These are phyloP conservation scores for Cytospora leucostoma DNA, from an alignment of 2,329 filamentous ascomycete species.

Conservation along the genomic window DNA sequence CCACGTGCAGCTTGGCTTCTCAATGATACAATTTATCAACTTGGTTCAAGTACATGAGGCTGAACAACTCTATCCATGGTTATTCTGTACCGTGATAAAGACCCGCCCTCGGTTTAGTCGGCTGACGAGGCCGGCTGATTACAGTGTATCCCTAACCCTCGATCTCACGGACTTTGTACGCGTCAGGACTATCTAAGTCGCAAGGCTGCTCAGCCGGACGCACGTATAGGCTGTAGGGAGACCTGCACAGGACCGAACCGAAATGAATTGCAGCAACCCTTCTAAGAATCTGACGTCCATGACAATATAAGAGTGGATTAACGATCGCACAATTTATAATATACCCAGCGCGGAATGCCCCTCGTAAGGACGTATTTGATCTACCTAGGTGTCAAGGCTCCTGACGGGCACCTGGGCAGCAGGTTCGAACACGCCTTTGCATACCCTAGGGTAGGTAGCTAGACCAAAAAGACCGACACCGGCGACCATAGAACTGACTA, in stretches of 20 bases:
- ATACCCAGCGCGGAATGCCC: no score
- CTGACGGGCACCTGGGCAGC: no score
- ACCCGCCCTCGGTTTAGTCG: neutral
- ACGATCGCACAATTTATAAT: no score
- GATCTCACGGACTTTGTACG: neutral
- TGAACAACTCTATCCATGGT: neutral
- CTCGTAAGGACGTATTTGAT: no score
- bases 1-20: neutral
- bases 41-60: neutral
- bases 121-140: slow-evolving; percentile 3
- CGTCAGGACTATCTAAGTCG: slow-evolving; percentile 22
- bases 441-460: no score
- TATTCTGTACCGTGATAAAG: neutral
- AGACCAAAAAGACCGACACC: no score
- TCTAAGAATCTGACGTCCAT: neutral
- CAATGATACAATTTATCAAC: neutral
- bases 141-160: slow-evolving; percentile 8
- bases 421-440: no score
- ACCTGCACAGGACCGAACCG: neutral
- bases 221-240: neutral
- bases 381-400: no score
- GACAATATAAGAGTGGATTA: neutral
- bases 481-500: no score
- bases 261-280: neutral
- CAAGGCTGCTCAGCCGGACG: slow-evolving; percentile 15